Percentiles rank a stretch among this genome's conserved stretches.
Conservation (phyloP, 768 basidiomycete genomes). For the Collybia nuda region DNA sequence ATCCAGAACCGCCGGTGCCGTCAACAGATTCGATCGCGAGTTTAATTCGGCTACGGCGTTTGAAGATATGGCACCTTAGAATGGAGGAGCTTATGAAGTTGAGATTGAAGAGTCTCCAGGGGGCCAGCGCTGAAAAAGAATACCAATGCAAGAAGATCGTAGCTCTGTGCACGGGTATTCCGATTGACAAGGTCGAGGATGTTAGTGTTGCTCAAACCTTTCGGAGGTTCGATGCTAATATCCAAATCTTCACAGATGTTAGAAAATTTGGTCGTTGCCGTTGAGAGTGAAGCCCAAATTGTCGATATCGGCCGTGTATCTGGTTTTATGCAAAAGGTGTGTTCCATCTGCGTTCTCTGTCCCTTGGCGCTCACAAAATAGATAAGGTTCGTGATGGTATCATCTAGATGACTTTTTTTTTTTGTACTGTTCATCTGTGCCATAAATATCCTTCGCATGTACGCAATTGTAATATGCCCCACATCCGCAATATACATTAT, state of each 20-base stretch:
- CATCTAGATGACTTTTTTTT: constrained; percentile 34
- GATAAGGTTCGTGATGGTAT: constrained; percentile 60
- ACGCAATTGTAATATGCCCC: constrained; percentile 31
- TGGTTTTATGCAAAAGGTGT: constrained; percentile 88
- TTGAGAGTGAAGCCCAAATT: constrained; percentile 84
- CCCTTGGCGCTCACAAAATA: neutral
- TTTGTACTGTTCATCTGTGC: constrained; percentile 16
- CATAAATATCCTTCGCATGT: constrained; percentile 10
- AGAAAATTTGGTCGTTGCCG: constrained; percentile 79
- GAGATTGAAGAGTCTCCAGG: constrained; percentile 69
- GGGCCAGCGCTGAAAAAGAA: constrained; percentile 84
- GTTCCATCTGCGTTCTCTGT: constrained; percentile 8
- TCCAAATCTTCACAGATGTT: constrained; percentile 58
- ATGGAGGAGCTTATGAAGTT: constrained; percentile 74
- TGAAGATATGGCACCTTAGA: constrained; percentile 82
- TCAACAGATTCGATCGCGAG: constrained; percentile 53
- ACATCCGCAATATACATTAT: constrained; percentile 13
- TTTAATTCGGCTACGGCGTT: constrained; percentile 69
- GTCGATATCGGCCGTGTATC: constrained; percentile 85
- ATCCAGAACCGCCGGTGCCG: constrained; percentile 75
- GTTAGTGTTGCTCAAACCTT: constrained; percentile 46
- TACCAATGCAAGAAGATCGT: constrained; percentile 92
- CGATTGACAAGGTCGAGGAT: constrained; percentile 86
- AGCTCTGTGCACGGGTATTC: constrained; percentile 82
- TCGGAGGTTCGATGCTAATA: neutral